Evolutionary conservation across 139 green algal genomes (phyloP).

Genomic region (Micractinium sp.): DNA sequence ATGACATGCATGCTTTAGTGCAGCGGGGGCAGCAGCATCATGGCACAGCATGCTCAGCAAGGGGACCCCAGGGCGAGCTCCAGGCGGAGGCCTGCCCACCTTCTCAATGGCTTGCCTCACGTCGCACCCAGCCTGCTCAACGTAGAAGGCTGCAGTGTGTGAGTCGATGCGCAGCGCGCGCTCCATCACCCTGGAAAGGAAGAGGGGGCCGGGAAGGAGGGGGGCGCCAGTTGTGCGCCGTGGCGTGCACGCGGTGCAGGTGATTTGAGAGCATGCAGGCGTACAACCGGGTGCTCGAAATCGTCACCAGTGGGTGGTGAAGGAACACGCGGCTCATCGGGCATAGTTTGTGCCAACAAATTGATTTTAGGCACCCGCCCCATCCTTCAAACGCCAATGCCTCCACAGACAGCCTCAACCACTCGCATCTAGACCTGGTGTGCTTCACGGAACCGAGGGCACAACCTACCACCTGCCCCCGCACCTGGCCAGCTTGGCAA

Average conservation of each 20-base stretch:
- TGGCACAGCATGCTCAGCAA: not conserved
- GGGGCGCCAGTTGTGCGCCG: no score
- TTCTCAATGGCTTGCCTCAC: not conserved
- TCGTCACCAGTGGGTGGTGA: not conserved
- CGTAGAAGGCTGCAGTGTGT: not conserved
- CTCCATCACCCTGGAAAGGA: not conserved
- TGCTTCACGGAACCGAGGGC: no score
- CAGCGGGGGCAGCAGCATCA: not conserved
- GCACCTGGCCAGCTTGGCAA: not conserved
- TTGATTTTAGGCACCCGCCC: no score
- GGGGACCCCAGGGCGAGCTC: not conserved
- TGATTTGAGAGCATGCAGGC: not conserved
- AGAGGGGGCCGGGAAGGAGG: not conserved
- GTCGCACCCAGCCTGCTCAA: constrained; percentile 7
- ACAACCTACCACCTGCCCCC: not conserved
- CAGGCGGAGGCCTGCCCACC: not conserved
- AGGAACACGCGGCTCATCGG: not conserved
- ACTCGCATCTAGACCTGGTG: no score
- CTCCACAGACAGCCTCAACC: not conserved
- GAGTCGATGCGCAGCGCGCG: not conserved
- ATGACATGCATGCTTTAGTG: not conserved
- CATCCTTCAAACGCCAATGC: no score
- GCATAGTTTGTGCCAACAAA: not conserved
- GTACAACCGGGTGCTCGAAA: no score
- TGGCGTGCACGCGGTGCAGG: not conserved